Percentiles rank a stretch among this genome's conserved stretches.
Evolutionary conservation across 108 stramenopile genomes (phyloP).

Genomic region (Schizochytrium sp.): DNA sequence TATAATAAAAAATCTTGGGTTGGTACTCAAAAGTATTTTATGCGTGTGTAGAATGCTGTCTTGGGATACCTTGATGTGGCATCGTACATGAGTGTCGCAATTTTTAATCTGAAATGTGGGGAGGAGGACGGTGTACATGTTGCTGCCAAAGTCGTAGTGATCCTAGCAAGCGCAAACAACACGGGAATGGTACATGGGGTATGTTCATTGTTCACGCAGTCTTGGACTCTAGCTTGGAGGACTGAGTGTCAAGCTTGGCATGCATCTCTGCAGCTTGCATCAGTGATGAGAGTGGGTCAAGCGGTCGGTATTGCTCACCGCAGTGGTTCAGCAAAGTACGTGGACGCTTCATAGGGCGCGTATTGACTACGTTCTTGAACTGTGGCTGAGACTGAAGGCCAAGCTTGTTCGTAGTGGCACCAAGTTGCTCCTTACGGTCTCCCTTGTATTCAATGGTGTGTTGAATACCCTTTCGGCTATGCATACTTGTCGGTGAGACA

Average conservation of each 20-base stretch:
- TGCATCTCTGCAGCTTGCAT: constrained; percentile 11
- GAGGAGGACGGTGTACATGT: background rate
- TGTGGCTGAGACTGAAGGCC: background rate
- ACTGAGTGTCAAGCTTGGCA: background rate
- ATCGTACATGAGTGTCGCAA: too few relatives aligned
- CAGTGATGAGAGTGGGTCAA: constrained; percentile 12
- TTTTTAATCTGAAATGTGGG: too few relatives aligned
- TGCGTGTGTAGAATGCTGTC: too few relatives aligned
- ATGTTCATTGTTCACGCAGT: background rate
- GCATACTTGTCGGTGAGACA: background rate
- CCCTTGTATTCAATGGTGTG: background rate
- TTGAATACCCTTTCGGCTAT: too few relatives aligned
- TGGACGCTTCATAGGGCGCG: constrained; percentile 1
- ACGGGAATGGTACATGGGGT: background rate
- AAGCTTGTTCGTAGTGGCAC: background rate
- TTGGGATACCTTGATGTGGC: too few relatives aligned
- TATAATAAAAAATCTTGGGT: too few relatives aligned
- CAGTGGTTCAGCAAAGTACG: background rate
- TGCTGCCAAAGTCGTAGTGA: background rate
- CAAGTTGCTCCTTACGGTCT: background rate
- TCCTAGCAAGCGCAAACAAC: background rate
- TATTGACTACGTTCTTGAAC: background rate
- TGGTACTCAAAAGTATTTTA: too few relatives aligned
- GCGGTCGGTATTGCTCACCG: background rate
- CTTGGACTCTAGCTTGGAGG: constrained; percentile 42